These are phyloP conservation scores for Metschnikowia lunata DNA, from an alignment of 805 yeast genomes.

Conservation along the genomic window DNA sequence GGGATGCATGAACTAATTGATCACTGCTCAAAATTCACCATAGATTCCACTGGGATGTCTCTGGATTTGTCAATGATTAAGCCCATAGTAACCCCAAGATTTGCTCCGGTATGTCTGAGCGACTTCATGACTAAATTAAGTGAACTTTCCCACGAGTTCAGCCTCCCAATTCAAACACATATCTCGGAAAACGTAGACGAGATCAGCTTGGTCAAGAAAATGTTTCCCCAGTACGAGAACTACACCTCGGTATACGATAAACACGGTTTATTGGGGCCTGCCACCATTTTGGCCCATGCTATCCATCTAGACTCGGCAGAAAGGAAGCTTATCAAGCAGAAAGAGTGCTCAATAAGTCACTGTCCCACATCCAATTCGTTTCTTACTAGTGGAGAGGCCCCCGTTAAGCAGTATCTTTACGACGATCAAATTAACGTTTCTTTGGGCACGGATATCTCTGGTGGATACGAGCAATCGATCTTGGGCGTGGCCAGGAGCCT, in stretches of 20 bases:
- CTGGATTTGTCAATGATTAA: slow-evolving; percentile 42
- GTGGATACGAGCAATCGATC: slow-evolving; percentile 40
- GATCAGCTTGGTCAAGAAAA: slow-evolving; percentile 62
- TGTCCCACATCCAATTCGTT: slow-evolving; percentile 92
- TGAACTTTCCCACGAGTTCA: slow-evolving; percentile 39
- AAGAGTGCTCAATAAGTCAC: slow-evolving; percentile 74
- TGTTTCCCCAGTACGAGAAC: slow-evolving; percentile 65
- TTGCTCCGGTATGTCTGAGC: slow-evolving; percentile 82
- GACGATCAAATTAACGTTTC: slow-evolving; percentile 69
- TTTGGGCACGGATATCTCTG: slow-evolving; percentile 46
- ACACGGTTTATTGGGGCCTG: slow-evolving; percentile 52
- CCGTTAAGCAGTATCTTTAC: slow-evolving; percentile 54
- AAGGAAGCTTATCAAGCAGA: slow-evolving; percentile 47
- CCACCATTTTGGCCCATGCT: slow-evolving; percentile 87
- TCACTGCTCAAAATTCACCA: slow-evolving; percentile 46
- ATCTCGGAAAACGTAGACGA: slow-evolving; percentile 78
- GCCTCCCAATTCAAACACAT: slow-evolving; percentile 83
- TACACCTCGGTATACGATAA: slow-evolving; percentile 78
- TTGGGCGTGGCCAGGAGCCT: slow-evolving; percentile 31
- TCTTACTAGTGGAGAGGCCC: slow-evolving; percentile 86
- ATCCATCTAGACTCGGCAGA: slow-evolving; percentile 70
- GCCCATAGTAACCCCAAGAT: slow-evolving; percentile 88
- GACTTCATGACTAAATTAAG: slow-evolving; percentile 64
- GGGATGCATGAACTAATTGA: slow-evolving; percentile 53
- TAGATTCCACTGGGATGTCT: background rate